Percentiles rank a stretch among this genome's conserved stretches.
These are phyloP conservation scores for Pycnococcus provasolii DNA, from an alignment of 139 green algal species.

Conservation along the genomic window DNA sequence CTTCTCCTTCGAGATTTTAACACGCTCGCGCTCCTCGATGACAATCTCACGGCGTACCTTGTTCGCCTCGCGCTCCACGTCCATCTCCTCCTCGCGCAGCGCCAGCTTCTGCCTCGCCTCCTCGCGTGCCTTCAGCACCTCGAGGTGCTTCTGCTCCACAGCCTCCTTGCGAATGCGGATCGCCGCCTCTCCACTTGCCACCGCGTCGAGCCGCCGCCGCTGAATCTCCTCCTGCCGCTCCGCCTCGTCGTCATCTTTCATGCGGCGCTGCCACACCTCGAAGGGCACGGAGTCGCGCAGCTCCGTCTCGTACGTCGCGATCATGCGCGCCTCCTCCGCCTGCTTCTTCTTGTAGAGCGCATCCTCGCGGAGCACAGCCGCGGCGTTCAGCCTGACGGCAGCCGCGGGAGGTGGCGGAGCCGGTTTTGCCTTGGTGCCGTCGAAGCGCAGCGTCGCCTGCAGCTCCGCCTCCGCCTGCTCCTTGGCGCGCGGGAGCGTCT, in stretches of 20 bases:
- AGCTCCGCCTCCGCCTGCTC: constrained; percentile 43
- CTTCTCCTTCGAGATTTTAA: constrained; percentile 19
- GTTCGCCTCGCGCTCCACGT: constrained; percentile 37
- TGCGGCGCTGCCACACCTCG: constrained; percentile 37
- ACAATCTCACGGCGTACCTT: constrained; percentile 30
- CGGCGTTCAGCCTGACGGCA: constrained; percentile 55
- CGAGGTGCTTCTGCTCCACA: constrained; percentile 26
- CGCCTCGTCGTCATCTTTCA: constrained; percentile 39
- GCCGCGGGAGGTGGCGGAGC: constrained; percentile 29
- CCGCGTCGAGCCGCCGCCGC: background rate
- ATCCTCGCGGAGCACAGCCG: constrained; percentile 65
- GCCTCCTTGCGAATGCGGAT: background rate
- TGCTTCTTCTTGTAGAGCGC: constrained; percentile 58
- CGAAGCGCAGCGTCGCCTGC: constrained; percentile 33
- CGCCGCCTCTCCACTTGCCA: background rate
- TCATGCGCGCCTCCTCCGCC: constrained; percentile 45
- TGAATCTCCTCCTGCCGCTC: constrained; percentile 26
- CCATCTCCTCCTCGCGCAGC: constrained; percentile 28
- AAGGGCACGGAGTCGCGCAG: constrained; percentile 48
- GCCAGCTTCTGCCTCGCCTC: constrained; percentile 34
- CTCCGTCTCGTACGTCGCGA: constrained; percentile 55
- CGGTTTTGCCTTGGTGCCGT: constrained; percentile 29
- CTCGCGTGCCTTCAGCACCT: constrained; percentile 32
- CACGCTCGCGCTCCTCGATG: constrained; percentile 24
- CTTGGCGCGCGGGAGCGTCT: constrained; percentile 35